Conservation (phyloP, 352 stramenopile species). For the Globisporangium paddicum region DNA sequence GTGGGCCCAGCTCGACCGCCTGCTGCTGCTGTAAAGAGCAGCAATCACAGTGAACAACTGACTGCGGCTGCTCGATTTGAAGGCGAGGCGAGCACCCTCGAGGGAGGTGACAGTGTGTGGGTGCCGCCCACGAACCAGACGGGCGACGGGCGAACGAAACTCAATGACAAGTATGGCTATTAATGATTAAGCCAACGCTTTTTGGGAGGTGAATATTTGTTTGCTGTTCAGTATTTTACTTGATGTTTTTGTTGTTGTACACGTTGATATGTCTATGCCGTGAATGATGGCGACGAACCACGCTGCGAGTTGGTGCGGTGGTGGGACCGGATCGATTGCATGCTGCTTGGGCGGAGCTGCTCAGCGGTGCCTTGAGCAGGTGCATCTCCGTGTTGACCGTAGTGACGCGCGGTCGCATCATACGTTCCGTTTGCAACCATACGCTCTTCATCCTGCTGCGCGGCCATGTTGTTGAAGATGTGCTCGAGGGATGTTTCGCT, state of each 20-base stretch:
- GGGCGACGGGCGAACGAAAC: conserved; percentile 72
- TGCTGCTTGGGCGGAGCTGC: conserved; percentile 23
- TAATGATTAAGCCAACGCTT: conserved; percentile 19
- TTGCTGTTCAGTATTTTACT: neutral
- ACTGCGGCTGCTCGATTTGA: neutral
- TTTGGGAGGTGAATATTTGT: neutral
- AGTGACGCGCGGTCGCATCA: neutral
- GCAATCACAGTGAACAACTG: conserved; percentile 3
- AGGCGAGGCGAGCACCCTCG: conserved; percentile 27
- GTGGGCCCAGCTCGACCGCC: conserved; percentile 29
- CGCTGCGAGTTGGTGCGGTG: conserved; percentile 29
- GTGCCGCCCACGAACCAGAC: conserved; percentile 74
- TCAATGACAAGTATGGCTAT: conserved; percentile 89
- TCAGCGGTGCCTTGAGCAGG: conserved; percentile 4
- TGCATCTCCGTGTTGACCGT: neutral
- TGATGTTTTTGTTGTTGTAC: neutral
- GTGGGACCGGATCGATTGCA: conserved; percentile 36
- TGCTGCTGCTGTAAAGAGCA: neutral
- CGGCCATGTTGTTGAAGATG: conserved; percentile 92
- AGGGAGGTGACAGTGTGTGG: conserved; percentile 78
- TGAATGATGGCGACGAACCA: conserved; percentile 11
- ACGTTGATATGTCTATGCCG: neutral
- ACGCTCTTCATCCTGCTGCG: conserved; percentile 58
- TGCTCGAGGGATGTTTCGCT: conserved; percentile 89
- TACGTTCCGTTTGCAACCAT: conserved; percentile 39